Evolutionary conservation across 2,329 filamentous ascomycete genomes (phyloP).

Genomic region (Venturia effusa): DNA sequence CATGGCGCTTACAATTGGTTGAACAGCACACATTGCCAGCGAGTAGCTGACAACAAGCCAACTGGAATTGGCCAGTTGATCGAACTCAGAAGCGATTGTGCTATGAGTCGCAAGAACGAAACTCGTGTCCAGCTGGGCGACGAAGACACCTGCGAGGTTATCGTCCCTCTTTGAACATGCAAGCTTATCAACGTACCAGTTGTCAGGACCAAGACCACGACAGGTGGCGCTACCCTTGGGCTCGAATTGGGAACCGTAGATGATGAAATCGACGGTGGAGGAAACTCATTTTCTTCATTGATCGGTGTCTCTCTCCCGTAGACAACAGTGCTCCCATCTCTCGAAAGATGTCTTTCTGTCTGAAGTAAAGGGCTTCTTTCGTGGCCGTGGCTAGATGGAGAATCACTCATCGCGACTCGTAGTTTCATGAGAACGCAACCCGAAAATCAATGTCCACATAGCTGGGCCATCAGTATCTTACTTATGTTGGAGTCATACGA

Average conservation of each 20-base stretch:
- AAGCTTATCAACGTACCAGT: not conserved
- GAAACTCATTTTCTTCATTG: not conserved
- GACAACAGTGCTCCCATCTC: not conserved
- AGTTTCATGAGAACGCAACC: too few relatives aligned
- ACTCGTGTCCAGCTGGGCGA: constrained; percentile 53
- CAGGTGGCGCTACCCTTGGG: not conserved
- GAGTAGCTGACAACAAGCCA: constrained; percentile 36
- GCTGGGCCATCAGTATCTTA: too few relatives aligned
- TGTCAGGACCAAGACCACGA: constrained; percentile 1
- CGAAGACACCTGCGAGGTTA: constrained; percentile 45
- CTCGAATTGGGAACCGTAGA: not conserved
- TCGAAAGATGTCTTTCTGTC: not conserved
- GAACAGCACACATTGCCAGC: constrained; percentile 30
- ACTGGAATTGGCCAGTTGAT: constrained; percentile 28
- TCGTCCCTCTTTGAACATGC: not conserved
- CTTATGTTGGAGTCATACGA: too few relatives aligned
- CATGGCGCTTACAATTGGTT: constrained; percentile 22
- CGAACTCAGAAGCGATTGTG: constrained; percentile 36
- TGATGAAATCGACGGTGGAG: not conserved
- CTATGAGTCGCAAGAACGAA: constrained; percentile 57
- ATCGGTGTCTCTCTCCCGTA: not conserved
- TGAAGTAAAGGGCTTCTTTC: not conserved
- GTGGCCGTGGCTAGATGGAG: not conserved
- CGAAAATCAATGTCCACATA: too few relatives aligned
- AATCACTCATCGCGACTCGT: not conserved